These are phyloP conservation scores for Dorcoceras hygrometricum DNA, from an alignment of 257 asterid species.

Conservation along the genomic window DNA sequence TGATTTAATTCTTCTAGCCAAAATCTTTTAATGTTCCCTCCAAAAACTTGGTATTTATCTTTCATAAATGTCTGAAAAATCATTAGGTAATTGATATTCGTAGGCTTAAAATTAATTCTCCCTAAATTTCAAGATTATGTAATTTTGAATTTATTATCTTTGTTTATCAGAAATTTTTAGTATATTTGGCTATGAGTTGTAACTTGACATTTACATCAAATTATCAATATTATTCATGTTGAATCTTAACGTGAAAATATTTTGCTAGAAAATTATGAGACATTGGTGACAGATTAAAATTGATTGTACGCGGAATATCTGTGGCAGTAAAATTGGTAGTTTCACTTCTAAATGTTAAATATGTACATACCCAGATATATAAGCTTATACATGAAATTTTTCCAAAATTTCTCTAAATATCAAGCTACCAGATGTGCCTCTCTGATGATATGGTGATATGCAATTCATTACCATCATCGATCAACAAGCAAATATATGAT, in stretches of 20 bases:
- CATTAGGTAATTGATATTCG: not conserved
- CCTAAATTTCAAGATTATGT: not conserved
- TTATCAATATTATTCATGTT: not conserved
- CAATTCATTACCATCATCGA: too few relatives aligned
- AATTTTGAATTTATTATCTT: too few relatives aligned
- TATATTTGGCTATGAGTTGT: not conserved
- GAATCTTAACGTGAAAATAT: not conserved
- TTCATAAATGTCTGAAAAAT: not conserved
- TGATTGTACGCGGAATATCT: too few relatives aligned
- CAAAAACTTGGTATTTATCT: not conserved
- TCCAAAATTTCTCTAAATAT: too few relatives aligned
- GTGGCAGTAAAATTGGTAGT: too few relatives aligned
- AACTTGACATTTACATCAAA: not conserved
- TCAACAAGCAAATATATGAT: not conserved
- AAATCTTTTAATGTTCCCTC: too few relatives aligned
- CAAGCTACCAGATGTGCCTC: not conserved
- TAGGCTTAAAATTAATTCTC: not conserved
- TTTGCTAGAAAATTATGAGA: not conserved
- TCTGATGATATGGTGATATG: not conserved
- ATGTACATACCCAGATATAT: too few relatives aligned
- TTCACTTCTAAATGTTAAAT: too few relatives aligned
- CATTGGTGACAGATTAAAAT: not conserved
- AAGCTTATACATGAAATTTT: too few relatives aligned
- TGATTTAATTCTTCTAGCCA: not conserved
- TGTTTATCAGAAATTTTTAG: not conserved